Percentiles rank a stretch among this genome's conserved stretches.
phyloP scores from a whole-genome alignment of 2,329 filamentous ascomycete genomes.

The Penicillium sp. region DNA sequence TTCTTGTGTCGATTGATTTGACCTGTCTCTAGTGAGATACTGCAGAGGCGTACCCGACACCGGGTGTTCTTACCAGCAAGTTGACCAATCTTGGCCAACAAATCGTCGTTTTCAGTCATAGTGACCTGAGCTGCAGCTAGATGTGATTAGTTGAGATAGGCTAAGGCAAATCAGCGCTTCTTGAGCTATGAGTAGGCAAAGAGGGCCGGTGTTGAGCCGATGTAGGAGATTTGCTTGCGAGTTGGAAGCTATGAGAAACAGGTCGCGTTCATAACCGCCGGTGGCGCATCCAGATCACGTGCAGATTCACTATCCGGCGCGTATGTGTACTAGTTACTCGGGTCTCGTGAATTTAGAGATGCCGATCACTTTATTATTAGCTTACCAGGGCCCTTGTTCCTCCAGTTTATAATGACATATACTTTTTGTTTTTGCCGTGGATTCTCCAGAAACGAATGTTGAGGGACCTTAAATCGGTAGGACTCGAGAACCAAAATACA shows the following conservation, averaged over 20 bases:
- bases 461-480: too few relatives aligned
- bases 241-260: slow-evolving; percentile 2
- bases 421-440: background rate
- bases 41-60: slow-evolving; percentile 33
- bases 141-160: slow-evolving; percentile 8
- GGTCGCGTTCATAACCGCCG: slow-evolving; percentile 4
- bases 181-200: background rate
- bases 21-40: slow-evolving; percentile 44
- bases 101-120: slow-evolving; percentile 52
- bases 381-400: too few relatives aligned
- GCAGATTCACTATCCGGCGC: background rate
- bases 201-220: slow-evolving; percentile 1
- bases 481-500: too few relatives aligned
- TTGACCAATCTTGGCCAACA: slow-evolving; percentile 52
- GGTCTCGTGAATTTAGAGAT: too few relatives aligned
- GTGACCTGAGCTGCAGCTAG: slow-evolving; percentile 19
- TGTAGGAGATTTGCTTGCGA: background rate
- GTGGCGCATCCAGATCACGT: slow-evolving; percentile 8
- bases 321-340: background rate
- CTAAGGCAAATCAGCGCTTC: background rate
- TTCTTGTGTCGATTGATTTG: slow-evolving; percentile 77
- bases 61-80: slow-evolving; percentile 51
- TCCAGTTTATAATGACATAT: background rate
- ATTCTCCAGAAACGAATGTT: too few relatives aligned
- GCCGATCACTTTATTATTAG: too few relatives aligned